phyloP scores from a whole-genome alignment of 768 basidiomycete genomes.

The Hortiboletus flavorubellus region DNA sequence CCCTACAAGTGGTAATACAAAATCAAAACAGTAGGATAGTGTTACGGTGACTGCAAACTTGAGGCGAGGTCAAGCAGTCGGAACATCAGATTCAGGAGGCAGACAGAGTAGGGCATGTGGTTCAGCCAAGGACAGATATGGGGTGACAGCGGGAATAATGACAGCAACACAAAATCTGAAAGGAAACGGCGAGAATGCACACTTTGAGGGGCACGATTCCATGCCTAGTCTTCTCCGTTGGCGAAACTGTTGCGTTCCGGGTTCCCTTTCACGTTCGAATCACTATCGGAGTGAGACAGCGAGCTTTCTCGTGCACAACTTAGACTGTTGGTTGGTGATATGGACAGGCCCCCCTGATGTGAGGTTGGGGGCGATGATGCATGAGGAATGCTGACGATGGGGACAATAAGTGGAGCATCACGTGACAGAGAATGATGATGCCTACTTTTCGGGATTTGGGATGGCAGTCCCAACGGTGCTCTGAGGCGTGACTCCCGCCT shows the following conservation, averaged over 20 bases:
- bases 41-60: constrained; percentile 16
- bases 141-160: constrained; percentile 19
- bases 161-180: constrained; percentile 10
- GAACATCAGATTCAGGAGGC: constrained; percentile 8
- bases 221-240: constrained; percentile 17
- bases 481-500: constrained; percentile 89
- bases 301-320: constrained; percentile 53
- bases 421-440: constrained; percentile 3
- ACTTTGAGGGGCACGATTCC: constrained; percentile 2
- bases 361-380: constrained; percentile 67
- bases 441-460: constrained; percentile 96
- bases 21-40: constrained; percentile 21
- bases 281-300: constrained; percentile 30
- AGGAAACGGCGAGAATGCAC: constrained; percentile 1
- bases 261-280: constrained; percentile 8
- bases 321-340: constrained; percentile 71
- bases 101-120: constrained; percentile 13
- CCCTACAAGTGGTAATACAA: constrained; percentile 32
- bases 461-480: constrained; percentile 92
- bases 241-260: constrained; percentile 10
- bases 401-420: not conserved
- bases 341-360: constrained; percentile 55
- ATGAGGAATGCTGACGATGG: constrained; percentile 72
- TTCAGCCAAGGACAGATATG: constrained; percentile 22
- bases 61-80: constrained; percentile 11